Base-by-base conservation (phyloP, 2,329 filamentous ascomycete genomes). In the Juglanconis sp. region DNA sequence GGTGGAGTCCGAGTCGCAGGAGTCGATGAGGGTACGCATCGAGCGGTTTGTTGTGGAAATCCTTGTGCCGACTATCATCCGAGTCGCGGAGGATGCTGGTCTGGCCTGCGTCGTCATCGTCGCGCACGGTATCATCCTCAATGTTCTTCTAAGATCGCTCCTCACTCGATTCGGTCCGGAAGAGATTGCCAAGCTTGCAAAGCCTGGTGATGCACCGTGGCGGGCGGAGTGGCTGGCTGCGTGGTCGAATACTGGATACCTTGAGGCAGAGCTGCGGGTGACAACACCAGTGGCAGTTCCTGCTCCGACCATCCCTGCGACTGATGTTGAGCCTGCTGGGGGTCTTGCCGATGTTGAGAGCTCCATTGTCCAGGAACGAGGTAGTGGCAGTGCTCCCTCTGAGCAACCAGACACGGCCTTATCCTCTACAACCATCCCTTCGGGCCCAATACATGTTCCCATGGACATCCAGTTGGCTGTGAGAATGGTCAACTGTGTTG, bases 101-200 rank as follows among this genome's bases (percentile, higher is more conserved):
- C 71, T 78, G 10, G 68, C 72, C 6, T 75, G 78, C 2, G 76
- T 92, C 11, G 87, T 86, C 1, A 75, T 96, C 13, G 89, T 96
- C 3, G 89, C 92, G 2, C 93, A 97, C 68, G 92, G 93, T 15
- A 87, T 96, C 63, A 86, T 96, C 46, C 81, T 96, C 2, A 85
- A 85, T 2, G 81, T 85, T 36, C 73, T 96, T 0, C 87, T 89
- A 81, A 80, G 81, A 58, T 79, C 81, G 11, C 71, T 96, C 13
- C 75, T 88, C 7, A 73, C 76, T 11, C 79, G 83, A 3, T 81
- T 91, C 61, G 72, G 74, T 7, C 58, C 67, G 1, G 54, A 49
- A 2, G 68, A 69, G 53, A 40, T 68, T 17, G 44, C 51, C 1
- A 64, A 61, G 64, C 59, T 68, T 57, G 50, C 62, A 13, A 35